Conservation (phyloP, 2,329 filamentous ascomycete genomes). For the Pseudogymnoascus pannorum region DNA sequence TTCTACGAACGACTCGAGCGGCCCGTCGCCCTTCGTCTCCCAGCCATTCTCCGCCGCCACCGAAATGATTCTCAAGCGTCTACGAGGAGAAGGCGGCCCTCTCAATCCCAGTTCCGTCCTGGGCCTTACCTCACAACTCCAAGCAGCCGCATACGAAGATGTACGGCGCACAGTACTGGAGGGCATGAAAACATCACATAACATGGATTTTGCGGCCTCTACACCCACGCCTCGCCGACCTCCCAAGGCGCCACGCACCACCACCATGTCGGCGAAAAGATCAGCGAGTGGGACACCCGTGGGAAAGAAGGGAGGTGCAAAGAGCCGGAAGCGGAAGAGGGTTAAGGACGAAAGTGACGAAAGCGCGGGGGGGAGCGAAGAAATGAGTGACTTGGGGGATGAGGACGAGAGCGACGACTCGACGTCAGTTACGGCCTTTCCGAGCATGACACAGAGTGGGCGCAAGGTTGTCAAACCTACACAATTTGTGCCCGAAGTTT, state of each 20-base stretch:
- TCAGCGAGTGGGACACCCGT: constrained; percentile 10
- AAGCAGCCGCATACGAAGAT: constrained; percentile 27
- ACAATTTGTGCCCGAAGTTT: constrained; percentile 51
- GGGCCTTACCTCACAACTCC: constrained; percentile 9
- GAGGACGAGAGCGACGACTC: constrained; percentile 32
- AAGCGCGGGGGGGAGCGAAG: constrained; percentile 26
- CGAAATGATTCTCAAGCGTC: constrained; percentile 31
- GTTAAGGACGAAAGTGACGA: constrained; percentile 20
- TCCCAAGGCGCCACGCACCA: constrained; percentile 10
- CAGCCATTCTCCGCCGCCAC: constrained; percentile 28
- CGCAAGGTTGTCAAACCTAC: constrained; percentile 62
- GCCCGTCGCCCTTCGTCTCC: not conserved
- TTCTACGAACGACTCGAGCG: not conserved
- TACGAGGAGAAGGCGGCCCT: constrained; percentile 21
- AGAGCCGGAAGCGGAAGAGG: constrained; percentile 25
- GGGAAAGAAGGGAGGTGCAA: constrained; percentile 12
- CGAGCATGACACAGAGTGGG: constrained; percentile 68
- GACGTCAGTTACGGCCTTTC: constrained; percentile 44
- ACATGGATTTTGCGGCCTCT: constrained; percentile 26
- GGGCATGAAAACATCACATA: constrained; percentile 30
- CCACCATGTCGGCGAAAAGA: constrained; percentile 15
- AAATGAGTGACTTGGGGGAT: constrained; percentile 28
- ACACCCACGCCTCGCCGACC: constrained; percentile 12
- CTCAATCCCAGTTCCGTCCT: constrained; percentile 10
- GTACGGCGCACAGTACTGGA: constrained; percentile 29